Evolutionary conservation across 148 eudicot species (phyloP), one percentile per base, ranked within the genome.

Genomic region (Cornus controversa): DNA sequence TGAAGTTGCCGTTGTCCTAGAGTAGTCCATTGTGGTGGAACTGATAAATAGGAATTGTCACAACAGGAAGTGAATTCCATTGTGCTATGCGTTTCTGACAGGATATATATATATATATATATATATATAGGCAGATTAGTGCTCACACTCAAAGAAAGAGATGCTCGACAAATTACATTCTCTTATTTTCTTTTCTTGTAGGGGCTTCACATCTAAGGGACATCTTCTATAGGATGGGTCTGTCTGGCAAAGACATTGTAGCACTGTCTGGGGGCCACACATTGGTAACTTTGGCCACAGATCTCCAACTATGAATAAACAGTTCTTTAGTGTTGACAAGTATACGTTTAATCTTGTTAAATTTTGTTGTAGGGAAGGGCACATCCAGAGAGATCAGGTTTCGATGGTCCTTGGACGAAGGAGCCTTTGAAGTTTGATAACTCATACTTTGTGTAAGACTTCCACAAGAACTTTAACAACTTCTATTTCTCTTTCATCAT

Each of bases 221-320:
- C 40, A 81, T 93, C 74, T 95, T 95, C 80, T 81, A 85, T 62
- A 83, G 94, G 36, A 94, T 94, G 97, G 98, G 98, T 10, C 85
- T 94, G 70, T 84, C 93, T 40, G 90, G 87, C 87, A 90, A 85
- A 80, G 98, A 93, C 72, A 95, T 95, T 70, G 98, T 91, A 0
- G 97, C 93, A 40, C 88, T 95, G 26, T 95, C 98, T 18, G 97
- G 98, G 23, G 97, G 85, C 27, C 98, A 95, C 78, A 95, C 98
- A 64, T 75, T 95, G 96, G 98, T 95, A 84, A 13, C 40, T 70
- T 58, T 9, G 5, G 45, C 22, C 36, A 72, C 42, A 45, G 6
- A 9, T 64, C n/a, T 66, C 9, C 34, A 36, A 67, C 22, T 79
- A 25, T 74, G 40, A 65, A 26, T 29, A 18, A 47, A 47, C 18